Base-by-base conservation (phyloP, 1,139 yeast genomes). In the Candida albicans region DNA sequence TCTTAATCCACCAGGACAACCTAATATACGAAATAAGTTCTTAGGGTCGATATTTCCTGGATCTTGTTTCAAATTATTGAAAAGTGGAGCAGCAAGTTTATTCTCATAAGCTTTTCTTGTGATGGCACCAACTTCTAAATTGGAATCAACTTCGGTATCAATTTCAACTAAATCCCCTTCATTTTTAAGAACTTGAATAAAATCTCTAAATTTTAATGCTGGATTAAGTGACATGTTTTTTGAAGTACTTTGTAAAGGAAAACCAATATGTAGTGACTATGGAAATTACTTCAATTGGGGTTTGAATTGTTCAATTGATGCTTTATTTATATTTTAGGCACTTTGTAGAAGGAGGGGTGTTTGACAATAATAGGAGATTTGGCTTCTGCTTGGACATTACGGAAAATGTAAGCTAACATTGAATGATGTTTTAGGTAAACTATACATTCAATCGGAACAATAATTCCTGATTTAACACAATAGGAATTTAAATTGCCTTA, bases 1-100 rank as follows among this genome's bases (percentile, higher is more conserved):
- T 34, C 36, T 34, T 34, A 34, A 34, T 11, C 36, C 36, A 24
- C 36, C 36, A 6, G 36, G 36, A 34, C 36, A 34, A 22, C 36
- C 36, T 22, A 34, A 12, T n/a, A 24, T 12, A 34, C 36, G 36
- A 25, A 34, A 34, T 11, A 34, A 34, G 10, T 34, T 34, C 8
- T 34, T 12, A 22, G 36, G 36, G 24, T 34, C 36, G 10, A 34
- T 12, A 24, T 34, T 34, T 22, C 10, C 15, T 18, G 27, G 29
- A 34, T 34, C 36, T 22, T 34, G 36, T 22, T 34, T 34, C 10
- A 34, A 34, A 22, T 34, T 34, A 12, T 34, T 34, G 36, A 34
- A 34, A n/a, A 34, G 28, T 25, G 36, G 36, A 10, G 36, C 36
- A 24, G 36, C 28, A n/a, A 34, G 24, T 34, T 34, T 34, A 34